Evolutionary conservation across 176 grass and related monocot species (phyloP).

Genomic region (Leersia perrieri): DNA sequence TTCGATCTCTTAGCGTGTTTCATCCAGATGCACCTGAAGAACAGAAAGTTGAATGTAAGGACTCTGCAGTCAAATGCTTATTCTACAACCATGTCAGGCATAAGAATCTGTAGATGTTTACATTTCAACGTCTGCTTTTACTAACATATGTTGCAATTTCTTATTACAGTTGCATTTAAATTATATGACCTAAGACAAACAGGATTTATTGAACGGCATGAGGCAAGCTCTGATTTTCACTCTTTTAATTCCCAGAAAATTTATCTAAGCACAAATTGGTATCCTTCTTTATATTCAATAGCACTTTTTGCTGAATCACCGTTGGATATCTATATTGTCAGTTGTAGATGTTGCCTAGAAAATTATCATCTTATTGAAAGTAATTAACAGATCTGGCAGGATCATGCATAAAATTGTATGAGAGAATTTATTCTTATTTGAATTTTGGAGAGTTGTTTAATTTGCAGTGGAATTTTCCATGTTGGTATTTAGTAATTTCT

Average conservation of each 20-base stretch:
- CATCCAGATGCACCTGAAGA: constrained; percentile 51
- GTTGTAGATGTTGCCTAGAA: background rate
- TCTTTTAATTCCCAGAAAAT: background rate
- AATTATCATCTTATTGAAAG: background rate
- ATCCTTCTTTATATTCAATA: background rate
- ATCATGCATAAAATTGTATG: background rate
- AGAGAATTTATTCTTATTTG: background rate
- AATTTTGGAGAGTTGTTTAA: background rate
- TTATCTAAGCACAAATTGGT: background rate
- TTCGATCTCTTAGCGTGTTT: constrained; percentile 64
- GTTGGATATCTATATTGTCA: background rate
- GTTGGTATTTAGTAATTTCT: background rate
- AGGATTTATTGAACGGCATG: constrained; percentile 46
- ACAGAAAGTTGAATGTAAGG: constrained; percentile 47
- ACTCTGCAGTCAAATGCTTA: background rate
- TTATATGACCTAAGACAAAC: constrained; percentile 56
- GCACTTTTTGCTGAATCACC: background rate
- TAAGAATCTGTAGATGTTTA: background rate
- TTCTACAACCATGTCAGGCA: background rate
- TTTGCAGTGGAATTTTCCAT: background rate
- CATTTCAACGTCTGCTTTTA: background rate
- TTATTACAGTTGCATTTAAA: constrained; percentile 56
- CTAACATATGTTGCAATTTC: constrained; percentile 5
- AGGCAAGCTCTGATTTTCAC: constrained; percentile 19
- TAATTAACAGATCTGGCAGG: background rate